Evolutionary conservation across 176 grass and related monocot species (phyloP), one percentile per base, ranked within the genome.

Genomic region (Oryza rufipogon): DNA sequence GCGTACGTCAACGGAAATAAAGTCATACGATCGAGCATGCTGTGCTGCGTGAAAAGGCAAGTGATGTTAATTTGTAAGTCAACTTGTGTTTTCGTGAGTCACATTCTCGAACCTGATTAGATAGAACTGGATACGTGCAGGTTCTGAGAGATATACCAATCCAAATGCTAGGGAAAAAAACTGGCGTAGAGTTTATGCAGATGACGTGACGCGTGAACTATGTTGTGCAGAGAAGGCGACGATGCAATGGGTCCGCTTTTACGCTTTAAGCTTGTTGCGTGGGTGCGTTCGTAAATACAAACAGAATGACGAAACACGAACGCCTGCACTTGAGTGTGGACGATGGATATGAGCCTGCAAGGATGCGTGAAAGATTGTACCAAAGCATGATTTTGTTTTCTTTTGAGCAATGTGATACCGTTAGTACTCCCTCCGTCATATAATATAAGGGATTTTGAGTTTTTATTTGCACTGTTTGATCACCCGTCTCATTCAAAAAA

Each of bases 331-430:
- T 17, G 44, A 79, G 75, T 46, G 77, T 38, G 34, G 63, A 80
- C 36, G 41, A 4, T 19, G 19, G 9, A n/a, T 23, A 8, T 23
- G 19, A 63, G 22, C 68, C 14, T n/a, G 70, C 19, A 76, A 76
- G 1, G 52, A 81, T 70, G 52, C 87, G 58, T 89, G 15, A 20
- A 65, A 52, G 51, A 71, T 38, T 51, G 28, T 26, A 16, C 9
- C 14, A 45, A 22, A 12, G 44, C 39, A 5, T n/a, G 22, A 32
- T 54, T 36, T 71, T n/a, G 1, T 4, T 6, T 2, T 58, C 1
- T 58, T 1, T 6, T 17, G 33, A 45, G 64, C 17, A 79, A 79
- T 32, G 60, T 5, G 86, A 60, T 74, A 63, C 7, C 58, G 58
- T 63, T 23, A 63, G 8, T 32, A 32, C 30, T 32, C 30, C 30